Conservation (phyloP, 192 early-diverging fungal genomes). For the Umbelopsis ramanniana region DNA sequence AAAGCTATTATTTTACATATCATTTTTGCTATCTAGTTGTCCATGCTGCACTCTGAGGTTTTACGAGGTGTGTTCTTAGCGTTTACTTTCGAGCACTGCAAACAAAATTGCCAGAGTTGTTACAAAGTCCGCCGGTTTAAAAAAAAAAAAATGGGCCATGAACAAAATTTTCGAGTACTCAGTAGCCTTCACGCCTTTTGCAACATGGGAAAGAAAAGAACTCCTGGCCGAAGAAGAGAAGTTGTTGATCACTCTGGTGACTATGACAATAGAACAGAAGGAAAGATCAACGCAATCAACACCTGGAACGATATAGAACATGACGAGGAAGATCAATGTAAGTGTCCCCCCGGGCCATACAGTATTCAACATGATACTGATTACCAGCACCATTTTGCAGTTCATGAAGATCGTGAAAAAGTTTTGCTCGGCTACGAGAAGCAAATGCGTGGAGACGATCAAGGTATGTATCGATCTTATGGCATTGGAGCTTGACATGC, state of each 20-base stretch:
- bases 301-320: slow-evolving; percentile 77
- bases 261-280: slow-evolving; percentile 22
- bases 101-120: too few species aligned
- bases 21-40: too few species aligned
- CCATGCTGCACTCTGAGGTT: too few species aligned
- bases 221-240: slow-evolving; percentile 11
- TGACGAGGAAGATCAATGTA: slow-evolving; percentile 79
- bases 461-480: slow-evolving; percentile 13
- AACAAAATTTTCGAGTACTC: slow-evolving; percentile 11
- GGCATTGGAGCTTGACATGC: neutral
- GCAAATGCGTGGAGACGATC: slow-evolving; percentile 17
- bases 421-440: slow-evolving; percentile 51
- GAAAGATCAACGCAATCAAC: slow-evolving; percentile 64
- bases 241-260: neutral
- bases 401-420: slow-evolving; percentile 52
- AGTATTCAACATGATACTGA: neutral
- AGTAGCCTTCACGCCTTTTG: neutral
- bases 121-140: too few species aligned
- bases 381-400: slow-evolving; percentile 18
- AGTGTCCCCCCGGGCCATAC: neutral
- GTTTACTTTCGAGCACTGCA: too few species aligned
- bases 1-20: too few species aligned
- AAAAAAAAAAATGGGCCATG: neutral
- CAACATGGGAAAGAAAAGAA: slow-evolving; percentile 19
- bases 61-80: too few species aligned